Evolutionary conservation across 345 rosid genomes (phyloP).

Genomic region (Sapria himalayana): DNA sequence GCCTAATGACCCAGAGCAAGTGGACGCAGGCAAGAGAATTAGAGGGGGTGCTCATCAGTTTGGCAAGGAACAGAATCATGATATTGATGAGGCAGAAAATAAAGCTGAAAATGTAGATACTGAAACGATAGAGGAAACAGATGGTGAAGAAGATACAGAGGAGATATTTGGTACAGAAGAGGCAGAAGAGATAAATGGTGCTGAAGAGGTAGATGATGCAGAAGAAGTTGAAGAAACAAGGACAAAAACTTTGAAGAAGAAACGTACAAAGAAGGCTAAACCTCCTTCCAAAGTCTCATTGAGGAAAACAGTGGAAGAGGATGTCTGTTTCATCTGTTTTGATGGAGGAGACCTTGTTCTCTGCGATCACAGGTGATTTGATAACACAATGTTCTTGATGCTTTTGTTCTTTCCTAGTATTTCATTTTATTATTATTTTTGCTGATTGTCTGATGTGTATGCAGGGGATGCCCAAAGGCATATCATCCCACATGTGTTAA

Average conservation of each 20-base stretch:
- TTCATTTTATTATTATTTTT: not conserved
- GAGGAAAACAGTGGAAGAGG: conserved; percentile 73
- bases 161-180: conserved; percentile 7
- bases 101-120: conserved; percentile 7
- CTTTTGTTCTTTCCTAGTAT: not conserved
- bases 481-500: conserved; percentile 85
- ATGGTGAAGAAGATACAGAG: conserved; percentile 12
- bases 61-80: conserved; percentile 7
- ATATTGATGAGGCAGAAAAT: conserved; percentile 7
- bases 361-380: conserved; percentile 80
- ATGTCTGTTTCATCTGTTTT: conserved; percentile 91
- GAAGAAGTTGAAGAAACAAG: conserved; percentile 12
- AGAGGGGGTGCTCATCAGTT: no score
- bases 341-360: conserved; percentile 94
- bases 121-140: conserved; percentile 6
- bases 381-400: not conserved
- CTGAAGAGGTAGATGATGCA: conserved; percentile 12
- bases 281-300: conserved; percentile 21
- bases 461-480: conserved; percentile 97
- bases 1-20: no score
- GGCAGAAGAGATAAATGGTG: conserved; percentile 12
- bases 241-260: conserved; percentile 37
- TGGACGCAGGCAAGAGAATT: no score
- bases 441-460: conserved; percentile 3
- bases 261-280: conserved; percentile 34